Conservation (phyloP, 2,329 filamentous ascomycete genomes). For the Pestalotiopsis fici region DNA sequence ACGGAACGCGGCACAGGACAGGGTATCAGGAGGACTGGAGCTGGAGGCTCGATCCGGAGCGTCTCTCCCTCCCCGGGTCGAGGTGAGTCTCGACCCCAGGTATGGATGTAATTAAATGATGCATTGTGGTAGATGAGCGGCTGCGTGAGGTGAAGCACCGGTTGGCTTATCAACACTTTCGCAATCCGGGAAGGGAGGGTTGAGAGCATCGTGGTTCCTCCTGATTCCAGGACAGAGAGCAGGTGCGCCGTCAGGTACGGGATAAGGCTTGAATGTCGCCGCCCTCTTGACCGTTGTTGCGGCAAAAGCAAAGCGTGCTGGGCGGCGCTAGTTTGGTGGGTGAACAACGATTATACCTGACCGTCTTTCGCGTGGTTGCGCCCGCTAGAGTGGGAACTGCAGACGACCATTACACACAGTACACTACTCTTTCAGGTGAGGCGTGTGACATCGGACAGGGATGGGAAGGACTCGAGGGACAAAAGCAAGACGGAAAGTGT, state of each 20-base stretch:
- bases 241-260: background rate
- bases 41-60: background rate
- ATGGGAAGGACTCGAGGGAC: background rate
- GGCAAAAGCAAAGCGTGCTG: background rate
- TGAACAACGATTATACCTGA: conserved; percentile 3
- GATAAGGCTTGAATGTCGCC: background rate
- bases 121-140: background rate
- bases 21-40: background rate
- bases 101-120: background rate
- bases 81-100: background rate
- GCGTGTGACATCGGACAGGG: background rate
- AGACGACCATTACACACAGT: background rate
- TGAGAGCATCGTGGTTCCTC: background rate
- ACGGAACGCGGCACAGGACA: conserved; percentile 3
- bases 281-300: background rate
- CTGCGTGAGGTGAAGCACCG: background rate
- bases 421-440: background rate
- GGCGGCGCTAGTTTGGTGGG: background rate
- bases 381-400: too few relatives aligned
- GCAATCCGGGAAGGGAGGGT: background rate
- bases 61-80: background rate
- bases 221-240: too few relatives aligned
- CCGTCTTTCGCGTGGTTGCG: background rate
- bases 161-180: background rate
- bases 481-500: background rate